Evolutionary conservation across 129 eudicot species (phyloP).

Genomic region (Artemisia tridentata): DNA sequence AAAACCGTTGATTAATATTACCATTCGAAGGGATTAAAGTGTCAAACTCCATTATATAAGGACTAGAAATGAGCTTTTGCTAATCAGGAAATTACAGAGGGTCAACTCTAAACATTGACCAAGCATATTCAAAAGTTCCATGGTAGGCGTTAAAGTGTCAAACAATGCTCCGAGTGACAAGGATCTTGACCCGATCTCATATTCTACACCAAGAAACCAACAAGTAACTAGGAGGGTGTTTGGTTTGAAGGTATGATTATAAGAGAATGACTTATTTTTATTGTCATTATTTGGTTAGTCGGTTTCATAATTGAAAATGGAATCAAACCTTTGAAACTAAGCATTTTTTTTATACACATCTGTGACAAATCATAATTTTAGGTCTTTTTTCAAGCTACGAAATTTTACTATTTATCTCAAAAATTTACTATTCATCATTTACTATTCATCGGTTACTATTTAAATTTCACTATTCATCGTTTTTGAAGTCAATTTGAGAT

Average conservation of each 20-base stretch:
- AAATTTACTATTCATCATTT: too few species aligned
- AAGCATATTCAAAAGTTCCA: conserved; percentile 11
- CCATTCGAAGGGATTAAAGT: background rate
- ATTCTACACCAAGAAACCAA: conserved; percentile 21
- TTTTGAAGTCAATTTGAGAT: too few species aligned
- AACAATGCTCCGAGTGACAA: background rate
- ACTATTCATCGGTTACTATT: too few species aligned
- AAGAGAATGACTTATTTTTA: background rate
- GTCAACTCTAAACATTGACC: conserved; percentile 26
- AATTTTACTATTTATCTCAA: too few species aligned
- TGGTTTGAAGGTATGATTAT: background rate
- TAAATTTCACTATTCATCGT: too few species aligned
- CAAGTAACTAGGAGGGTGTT: background rate
- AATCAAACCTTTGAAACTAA: background rate
- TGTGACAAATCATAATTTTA: too few species aligned
- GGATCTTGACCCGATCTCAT: conserved; percentile 20
- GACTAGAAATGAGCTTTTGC: conserved; percentile 11
- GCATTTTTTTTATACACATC: background rate
- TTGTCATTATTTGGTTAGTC: too few species aligned
- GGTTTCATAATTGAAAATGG: background rate
- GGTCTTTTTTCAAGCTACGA: too few species aligned
- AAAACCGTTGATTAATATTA: background rate
- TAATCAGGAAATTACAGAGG: background rate
- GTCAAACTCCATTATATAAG: background rate
- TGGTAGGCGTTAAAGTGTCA: background rate